A percentile compares a stretch with the other conserved stretches of the same genome.
Conservation (phyloP, 2,329 filamentous ascomycete genomes). For the Paracoccidioides lutzii region DNA sequence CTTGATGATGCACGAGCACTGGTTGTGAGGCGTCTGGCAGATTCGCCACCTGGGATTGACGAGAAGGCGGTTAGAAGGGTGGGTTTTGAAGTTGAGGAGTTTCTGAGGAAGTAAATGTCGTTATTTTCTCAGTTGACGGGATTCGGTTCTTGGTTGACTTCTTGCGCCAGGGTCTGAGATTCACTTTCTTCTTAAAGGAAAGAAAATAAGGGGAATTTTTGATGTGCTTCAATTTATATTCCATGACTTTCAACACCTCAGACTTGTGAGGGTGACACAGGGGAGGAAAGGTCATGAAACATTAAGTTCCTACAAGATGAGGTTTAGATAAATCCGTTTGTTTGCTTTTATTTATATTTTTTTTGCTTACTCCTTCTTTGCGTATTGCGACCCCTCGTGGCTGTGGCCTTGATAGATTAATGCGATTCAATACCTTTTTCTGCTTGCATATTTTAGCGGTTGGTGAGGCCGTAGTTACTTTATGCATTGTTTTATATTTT, state of each 20-base stretch:
- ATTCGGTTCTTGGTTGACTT: neutral
- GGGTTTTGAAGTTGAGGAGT: slow-evolving; percentile 80
- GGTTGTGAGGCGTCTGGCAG: slow-evolving; percentile 38
- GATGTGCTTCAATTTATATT: neutral
- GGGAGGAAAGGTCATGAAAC: neutral
- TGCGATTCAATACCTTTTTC: neutral
- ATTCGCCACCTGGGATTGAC: slow-evolving; percentile 36
- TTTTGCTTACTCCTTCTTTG: neutral
- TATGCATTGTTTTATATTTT: neutral
- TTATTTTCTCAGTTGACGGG: neutral
- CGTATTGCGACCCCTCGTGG: neutral
- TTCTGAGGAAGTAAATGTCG: slow-evolving; percentile 41
- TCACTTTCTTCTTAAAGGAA: neutral
- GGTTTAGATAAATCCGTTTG: neutral
- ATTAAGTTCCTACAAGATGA: neutral
- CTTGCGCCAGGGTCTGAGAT: neutral
- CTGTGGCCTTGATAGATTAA: neutral
- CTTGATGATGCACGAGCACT: slow-evolving; percentile 37
- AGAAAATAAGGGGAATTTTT: too few species aligned
- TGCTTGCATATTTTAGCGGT: neutral
- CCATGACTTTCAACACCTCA: neutral
- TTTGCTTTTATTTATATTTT: neutral
- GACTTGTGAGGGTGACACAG: neutral
- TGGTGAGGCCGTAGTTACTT: neutral
- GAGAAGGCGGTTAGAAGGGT: slow-evolving; percentile 61